Conservation (phyloP, 2,329 filamentous ascomycete genomes). For the Fusarium sp. region DNA sequence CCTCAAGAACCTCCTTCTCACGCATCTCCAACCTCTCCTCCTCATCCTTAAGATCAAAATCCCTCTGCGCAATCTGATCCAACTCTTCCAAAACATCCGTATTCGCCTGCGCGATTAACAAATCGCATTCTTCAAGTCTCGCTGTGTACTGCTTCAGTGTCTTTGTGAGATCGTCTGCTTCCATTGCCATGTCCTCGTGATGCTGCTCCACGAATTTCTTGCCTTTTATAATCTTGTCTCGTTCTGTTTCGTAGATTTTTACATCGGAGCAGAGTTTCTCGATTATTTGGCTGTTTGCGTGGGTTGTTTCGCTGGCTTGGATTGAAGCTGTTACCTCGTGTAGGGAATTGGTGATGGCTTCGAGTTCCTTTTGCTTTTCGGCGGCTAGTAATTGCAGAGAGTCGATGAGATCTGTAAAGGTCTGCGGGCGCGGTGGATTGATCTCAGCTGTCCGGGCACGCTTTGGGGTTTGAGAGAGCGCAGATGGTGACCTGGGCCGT, state of each 20-base stretch:
- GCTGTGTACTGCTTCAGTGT: not conserved
- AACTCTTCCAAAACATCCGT: not conserved
- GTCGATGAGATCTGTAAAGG: not conserved
- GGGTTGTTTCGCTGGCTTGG: not conserved
- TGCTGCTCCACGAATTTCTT: not conserved
- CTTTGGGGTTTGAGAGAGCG: not conserved
- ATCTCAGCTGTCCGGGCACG: not conserved
- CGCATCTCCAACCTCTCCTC: not conserved
- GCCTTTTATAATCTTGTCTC: not conserved
- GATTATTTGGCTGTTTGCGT: not conserved
- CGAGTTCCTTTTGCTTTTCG: not conserved
- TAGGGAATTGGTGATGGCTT: not conserved
- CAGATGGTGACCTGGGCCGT: not conserved
- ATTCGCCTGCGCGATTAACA: not conserved
- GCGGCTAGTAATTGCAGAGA: not conserved
- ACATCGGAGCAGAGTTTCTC: not conserved
- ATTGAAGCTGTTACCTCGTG: not conserved
- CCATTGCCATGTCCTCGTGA: not conserved
- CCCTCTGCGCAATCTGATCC: not conserved
- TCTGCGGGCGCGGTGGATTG: not conserved
- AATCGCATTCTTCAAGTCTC: not conserved
- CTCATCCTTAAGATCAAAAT: not conserved
- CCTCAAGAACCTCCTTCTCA: not conserved
- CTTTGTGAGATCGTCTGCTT: not conserved
- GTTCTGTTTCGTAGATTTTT: not conserved